These are phyloP conservation scores for Lasiodiplodia sp. DNA, from an alignment of 2,329 filamentous ascomycete genomes.

Conservation along the genomic window DNA sequence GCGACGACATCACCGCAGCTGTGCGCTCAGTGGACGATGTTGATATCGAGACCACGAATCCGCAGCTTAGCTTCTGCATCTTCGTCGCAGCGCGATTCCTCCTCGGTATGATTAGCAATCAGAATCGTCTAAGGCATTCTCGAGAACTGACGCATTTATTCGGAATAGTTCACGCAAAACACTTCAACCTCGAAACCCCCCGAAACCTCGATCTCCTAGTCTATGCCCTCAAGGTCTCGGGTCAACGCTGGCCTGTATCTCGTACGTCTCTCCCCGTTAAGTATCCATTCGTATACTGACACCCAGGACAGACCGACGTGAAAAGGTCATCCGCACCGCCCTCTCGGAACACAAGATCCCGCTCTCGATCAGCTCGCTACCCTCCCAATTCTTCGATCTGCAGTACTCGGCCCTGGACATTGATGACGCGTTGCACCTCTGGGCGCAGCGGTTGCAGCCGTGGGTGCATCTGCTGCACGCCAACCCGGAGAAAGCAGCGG, in stretches of 20 bases:
- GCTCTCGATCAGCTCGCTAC: constrained; percentile 34
- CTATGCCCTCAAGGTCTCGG: constrained; percentile 37
- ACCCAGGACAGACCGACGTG: constrained; percentile 33
- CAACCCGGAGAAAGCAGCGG: not conserved
- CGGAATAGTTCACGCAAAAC: constrained; percentile 37
- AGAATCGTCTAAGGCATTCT: constrained; percentile 31
- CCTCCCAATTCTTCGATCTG: constrained; percentile 39
- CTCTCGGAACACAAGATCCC: constrained; percentile 38
- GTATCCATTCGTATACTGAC: not conserved
- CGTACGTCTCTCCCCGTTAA: not conserved
- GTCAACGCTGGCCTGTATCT: constrained; percentile 35
- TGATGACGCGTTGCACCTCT: constrained; percentile 37
- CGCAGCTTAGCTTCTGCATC: constrained; percentile 37
- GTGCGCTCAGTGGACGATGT: constrained; percentile 35
- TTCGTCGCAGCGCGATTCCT: constrained; percentile 40
- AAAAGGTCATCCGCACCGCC: constrained; percentile 39
- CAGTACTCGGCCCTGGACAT: constrained; percentile 40
- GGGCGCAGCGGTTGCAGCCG: constrained; percentile 34
- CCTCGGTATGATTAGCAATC: constrained; percentile 30
- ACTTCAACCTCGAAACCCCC: constrained; percentile 36
- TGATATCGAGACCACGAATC: constrained; percentile 37
- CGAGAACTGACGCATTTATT: not conserved
- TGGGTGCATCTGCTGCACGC: constrained; percentile 15
- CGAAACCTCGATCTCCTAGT: constrained; percentile 37
- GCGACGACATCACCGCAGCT: constrained; percentile 37